phyloP scores from a whole-genome alignment of 139 green algal species.

The Coccomyxa sp. region DNA sequence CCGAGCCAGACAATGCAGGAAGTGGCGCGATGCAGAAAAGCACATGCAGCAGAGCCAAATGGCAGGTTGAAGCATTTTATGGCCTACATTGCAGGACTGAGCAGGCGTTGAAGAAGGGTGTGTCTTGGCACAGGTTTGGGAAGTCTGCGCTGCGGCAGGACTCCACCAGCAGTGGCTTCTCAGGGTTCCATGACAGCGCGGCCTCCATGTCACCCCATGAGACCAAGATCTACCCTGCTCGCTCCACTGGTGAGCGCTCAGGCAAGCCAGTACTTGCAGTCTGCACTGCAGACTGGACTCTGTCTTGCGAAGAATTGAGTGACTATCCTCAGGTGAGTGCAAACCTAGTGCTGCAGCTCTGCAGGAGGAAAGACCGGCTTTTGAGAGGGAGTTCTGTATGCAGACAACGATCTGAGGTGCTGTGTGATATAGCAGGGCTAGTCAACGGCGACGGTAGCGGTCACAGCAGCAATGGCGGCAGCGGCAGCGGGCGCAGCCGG shows the following conservation, averaged over 20 bases:
- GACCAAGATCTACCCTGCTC: too few species aligned
- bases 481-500: background rate
- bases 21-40: background rate
- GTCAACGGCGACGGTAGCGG: background rate
- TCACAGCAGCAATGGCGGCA: background rate
- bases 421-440: background rate
- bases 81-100: background rate
- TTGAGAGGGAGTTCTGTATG: background rate
- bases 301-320: background rate
- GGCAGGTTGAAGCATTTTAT: background rate
- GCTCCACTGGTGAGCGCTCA: background rate
- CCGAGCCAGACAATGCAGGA: too few species aligned
- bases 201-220: conserved; percentile 1
- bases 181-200: conserved; percentile 12
- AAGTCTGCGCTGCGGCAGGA: background rate
- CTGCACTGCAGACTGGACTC: background rate
- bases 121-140: background rate
- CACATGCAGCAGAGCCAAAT: background rate
- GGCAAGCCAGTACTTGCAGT: background rate
- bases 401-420: too few species aligned
- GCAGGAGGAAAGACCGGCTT: background rate
- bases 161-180: background rate
- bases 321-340: background rate
- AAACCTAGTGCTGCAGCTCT: background rate
- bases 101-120: background rate